Evolutionary conservation across 768 basidiomycete species (phyloP).

Genomic region (Lactarius evosmus): DNA sequence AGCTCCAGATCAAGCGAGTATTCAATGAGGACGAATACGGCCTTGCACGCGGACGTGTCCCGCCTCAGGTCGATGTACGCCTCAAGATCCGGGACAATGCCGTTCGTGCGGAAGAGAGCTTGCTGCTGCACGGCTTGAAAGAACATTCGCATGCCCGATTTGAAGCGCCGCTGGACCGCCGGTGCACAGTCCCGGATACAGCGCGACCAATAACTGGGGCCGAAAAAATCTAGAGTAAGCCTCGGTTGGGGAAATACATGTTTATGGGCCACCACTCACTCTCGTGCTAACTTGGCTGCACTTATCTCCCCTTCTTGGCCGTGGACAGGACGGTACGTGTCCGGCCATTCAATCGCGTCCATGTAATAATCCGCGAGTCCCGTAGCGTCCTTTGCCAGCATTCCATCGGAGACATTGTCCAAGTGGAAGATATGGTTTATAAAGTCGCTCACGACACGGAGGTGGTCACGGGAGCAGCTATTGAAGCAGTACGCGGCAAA

Average conservation of each 20-base stretch:
- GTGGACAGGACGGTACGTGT: constrained; percentile 43
- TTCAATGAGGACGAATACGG: constrained; percentile 79
- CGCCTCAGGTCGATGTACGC: constrained; percentile 76
- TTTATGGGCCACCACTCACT: constrained; percentile 48
- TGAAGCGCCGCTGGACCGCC: constrained; percentile 69
- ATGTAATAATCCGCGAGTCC: constrained; percentile 62
- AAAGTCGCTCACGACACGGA: constrained; percentile 74
- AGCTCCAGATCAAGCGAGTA: constrained; percentile 75
- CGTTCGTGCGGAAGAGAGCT: constrained; percentile 59
- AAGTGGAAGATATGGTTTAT: constrained; percentile 75
- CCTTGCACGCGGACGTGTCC: constrained; percentile 80
- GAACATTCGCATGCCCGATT: constrained; percentile 75
- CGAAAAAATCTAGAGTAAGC: constrained; percentile 27
- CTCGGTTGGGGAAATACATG: constrained; percentile 2
- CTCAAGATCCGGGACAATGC: constrained; percentile 70
- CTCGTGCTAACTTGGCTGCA: constrained; percentile 66
- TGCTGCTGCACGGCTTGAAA: constrained; percentile 77
- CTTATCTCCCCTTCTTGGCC: constrained; percentile 38
- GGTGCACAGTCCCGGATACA: constrained; percentile 58
- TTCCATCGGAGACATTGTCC: constrained; percentile 77
- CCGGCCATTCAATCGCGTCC: constrained; percentile 68
- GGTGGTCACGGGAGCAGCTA: constrained; percentile 52
- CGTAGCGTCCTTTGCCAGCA: constrained; percentile 59
- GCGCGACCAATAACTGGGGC: constrained; percentile 65
- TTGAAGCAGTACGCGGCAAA: constrained; percentile 68